A percentile compares a stretch with the other conserved stretches of the same genome.
These are phyloP conservation scores for Candolleomyces aberdarensis DNA, from an alignment of 768 basidiomycete genomes.

Conservation along the genomic window DNA sequence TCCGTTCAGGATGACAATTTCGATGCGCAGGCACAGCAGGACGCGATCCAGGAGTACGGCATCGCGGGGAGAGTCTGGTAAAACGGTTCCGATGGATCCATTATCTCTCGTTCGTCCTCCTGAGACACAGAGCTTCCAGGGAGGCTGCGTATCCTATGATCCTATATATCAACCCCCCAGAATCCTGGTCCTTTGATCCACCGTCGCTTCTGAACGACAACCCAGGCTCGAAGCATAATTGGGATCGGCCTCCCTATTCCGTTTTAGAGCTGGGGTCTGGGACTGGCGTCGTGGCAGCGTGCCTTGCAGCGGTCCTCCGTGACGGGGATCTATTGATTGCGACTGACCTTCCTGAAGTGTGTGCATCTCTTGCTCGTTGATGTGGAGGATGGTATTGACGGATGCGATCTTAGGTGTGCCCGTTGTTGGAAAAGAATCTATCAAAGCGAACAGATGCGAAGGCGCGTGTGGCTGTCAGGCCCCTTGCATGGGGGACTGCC, in stretches of 20 bases:
- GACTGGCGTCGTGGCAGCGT: slow-evolving; percentile 56
- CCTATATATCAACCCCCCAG: slow-evolving; percentile 46
- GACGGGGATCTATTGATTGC: slow-evolving; percentile 49
- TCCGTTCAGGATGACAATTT: slow-evolving; percentile 21
- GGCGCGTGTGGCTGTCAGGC: slow-evolving; percentile 33
- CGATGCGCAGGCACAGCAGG: slow-evolving; percentile 40
- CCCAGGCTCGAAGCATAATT: too few relatives aligned
- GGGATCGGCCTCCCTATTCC: slow-evolving; percentile 20
- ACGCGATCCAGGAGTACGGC: slow-evolving; percentile 68
- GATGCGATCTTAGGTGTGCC: slow-evolving; percentile 37
- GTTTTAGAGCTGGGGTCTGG: slow-evolving; percentile 83
- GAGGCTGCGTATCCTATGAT: slow-evolving; percentile 67
- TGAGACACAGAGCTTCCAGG: slow-evolving; percentile 38
- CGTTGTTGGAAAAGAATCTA: slow-evolving; percentile 41
- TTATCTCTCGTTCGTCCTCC: slow-evolving; percentile 1
- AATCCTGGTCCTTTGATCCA: slow-evolving; percentile 49
- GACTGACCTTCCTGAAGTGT: slow-evolving; percentile 80
- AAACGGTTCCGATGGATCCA: slow-evolving; percentile 16
- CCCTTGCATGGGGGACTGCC: slow-evolving; percentile 69
- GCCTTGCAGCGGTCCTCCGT: slow-evolving; percentile 30
- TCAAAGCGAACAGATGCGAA: neutral
- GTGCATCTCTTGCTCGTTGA: neutral
- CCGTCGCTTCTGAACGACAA: slow-evolving; percentile 32
- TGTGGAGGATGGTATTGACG: neutral
- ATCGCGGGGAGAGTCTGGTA: slow-evolving; percentile 88